Conservation (phyloP, 2,329 filamentous ascomycete species). For the Colletotrichum nymphaeae region DNA sequence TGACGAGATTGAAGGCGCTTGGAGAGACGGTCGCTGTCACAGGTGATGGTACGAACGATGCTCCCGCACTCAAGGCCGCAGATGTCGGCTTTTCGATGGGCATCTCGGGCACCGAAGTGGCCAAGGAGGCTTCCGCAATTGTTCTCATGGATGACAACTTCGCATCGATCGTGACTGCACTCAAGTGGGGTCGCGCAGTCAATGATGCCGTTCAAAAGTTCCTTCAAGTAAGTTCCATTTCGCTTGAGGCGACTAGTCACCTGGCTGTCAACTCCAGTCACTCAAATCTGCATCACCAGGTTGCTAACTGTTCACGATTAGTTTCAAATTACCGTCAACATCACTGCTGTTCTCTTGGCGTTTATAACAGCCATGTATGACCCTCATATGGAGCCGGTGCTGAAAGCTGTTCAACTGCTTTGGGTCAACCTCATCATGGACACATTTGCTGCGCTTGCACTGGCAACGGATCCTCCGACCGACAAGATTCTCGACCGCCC, state of each 20-base stretch:
- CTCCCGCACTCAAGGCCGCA: slow-evolving; percentile 72
- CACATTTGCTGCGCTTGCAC: slow-evolving; percentile 66
- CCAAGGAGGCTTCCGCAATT: slow-evolving; percentile 70
- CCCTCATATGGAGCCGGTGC: slow-evolving; percentile 60
- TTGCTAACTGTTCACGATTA: slow-evolving; percentile 17
- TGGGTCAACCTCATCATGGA: slow-evolving; percentile 76
- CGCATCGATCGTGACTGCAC: slow-evolving; percentile 69
- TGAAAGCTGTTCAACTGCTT: slow-evolving; percentile 69
- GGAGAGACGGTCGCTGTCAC: slow-evolving; percentile 76
- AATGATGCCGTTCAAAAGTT: slow-evolving; percentile 75
- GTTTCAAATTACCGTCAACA: slow-evolving; percentile 72
- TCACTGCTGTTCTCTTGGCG: slow-evolving; percentile 69
- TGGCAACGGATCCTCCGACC: slow-evolving; percentile 48
- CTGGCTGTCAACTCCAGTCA: not conserved
- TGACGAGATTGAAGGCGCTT: slow-evolving; percentile 71
- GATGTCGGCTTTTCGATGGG: slow-evolving; percentile 79
- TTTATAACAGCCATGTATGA: slow-evolving; percentile 68
- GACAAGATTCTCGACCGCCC: slow-evolving; percentile 53
- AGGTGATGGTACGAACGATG: slow-evolving; percentile 75
- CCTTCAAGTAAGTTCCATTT: slow-evolving; percentile 60
- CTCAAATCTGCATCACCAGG: not conserved
- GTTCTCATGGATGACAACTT: slow-evolving; percentile 73
- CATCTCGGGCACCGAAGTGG: slow-evolving; percentile 72
- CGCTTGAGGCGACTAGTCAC: not conserved
- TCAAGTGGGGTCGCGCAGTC: slow-evolving; percentile 72